Conservation (phyloP, 2,329 filamentous ascomycete genomes). For the Microdochium paspali region DNA sequence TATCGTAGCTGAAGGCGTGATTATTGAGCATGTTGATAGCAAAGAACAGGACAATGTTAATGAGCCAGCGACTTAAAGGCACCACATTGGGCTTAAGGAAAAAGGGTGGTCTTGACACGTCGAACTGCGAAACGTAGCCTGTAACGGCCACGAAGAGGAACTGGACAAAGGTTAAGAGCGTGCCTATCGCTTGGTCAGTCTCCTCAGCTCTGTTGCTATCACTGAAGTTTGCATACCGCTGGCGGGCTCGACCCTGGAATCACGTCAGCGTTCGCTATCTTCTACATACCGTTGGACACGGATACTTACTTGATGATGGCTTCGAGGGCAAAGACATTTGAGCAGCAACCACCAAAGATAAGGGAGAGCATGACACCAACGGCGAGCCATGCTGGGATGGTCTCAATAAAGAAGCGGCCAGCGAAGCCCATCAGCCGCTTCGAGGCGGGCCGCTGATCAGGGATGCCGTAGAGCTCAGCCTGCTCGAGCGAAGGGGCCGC, state of each 20-base stretch:
- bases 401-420: conserved; percentile 45
- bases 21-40: conserved; percentile 95
- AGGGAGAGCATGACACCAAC: conserved; percentile 63
- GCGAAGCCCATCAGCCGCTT: conserved; percentile 40
- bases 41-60: conserved; percentile 88
- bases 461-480: conserved; percentile 44
- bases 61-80: conserved; percentile 73
- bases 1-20: conserved; percentile 93
- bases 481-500: conserved; percentile 43
- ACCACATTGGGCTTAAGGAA: conserved; percentile 72
- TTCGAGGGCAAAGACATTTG: conserved; percentile 92
- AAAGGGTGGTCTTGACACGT: conserved; percentile 54
- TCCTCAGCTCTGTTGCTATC: conserved; percentile 2
- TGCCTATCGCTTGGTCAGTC: conserved; percentile 39
- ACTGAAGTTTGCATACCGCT: conserved; percentile 49
- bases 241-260: conserved; percentile 63
- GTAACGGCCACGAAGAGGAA: conserved; percentile 75
- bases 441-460: conserved; percentile 39
- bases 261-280: not conserved
- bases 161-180: conserved; percentile 81
- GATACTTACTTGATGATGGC: conserved; percentile 78
- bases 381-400: conserved; percentile 53
- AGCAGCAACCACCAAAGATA: conserved; percentile 94
- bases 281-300: not conserved
- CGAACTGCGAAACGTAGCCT: conserved; percentile 69